Evolutionary conservation across 1,284 basidiomycete genomes (phyloP).

Genomic region (Athelia psychrophila): DNA sequence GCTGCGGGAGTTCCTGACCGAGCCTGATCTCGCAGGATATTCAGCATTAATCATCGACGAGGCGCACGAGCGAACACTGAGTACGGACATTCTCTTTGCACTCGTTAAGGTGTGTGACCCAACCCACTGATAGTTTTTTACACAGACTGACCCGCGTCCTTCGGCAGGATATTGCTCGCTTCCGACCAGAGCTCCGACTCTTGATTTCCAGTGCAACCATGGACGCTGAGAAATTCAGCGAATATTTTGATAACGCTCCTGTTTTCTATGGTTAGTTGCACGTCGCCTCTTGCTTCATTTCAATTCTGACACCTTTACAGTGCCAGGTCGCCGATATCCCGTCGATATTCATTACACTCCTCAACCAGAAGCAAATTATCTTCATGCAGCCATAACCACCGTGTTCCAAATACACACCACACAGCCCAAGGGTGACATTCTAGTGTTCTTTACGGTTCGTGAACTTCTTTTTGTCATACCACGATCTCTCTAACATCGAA

Average conservation of each 20-base stretch:
- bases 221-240: conserved; percentile 95
- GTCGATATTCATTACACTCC: conserved; percentile 99
- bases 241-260: conserved; percentile 93
- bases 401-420: conserved; percentile 99
- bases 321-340: conserved; percentile 95
- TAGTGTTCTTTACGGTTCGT: conserved; percentile 92
- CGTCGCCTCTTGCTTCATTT: not conserved
- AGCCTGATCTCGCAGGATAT: conserved; percentile 92
- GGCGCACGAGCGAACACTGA: conserved; percentile 93
- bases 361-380: conserved; percentile 96
- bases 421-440: conserved; percentile 96
- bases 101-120: conserved; percentile 83
- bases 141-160: conserved; percentile 13
- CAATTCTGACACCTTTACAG: conserved; percentile 34
- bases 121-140: conserved; percentile 13
- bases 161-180: conserved; percentile 90
- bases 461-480: conserved; percentile 2
- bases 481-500: conserved; percentile 2
- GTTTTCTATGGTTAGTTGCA: conserved; percentile 78
- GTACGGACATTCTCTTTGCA: conserved; percentile 96
- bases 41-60: conserved; percentile 95
- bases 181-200: conserved; percentile 87
- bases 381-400: conserved; percentile 98
- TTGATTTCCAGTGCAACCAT: conserved; percentile 96
- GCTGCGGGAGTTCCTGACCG: conserved; percentile 93